Conservation (phyloP, 1,284 basidiomycete genomes). For the Cystobasidium slooffiae region DNA sequence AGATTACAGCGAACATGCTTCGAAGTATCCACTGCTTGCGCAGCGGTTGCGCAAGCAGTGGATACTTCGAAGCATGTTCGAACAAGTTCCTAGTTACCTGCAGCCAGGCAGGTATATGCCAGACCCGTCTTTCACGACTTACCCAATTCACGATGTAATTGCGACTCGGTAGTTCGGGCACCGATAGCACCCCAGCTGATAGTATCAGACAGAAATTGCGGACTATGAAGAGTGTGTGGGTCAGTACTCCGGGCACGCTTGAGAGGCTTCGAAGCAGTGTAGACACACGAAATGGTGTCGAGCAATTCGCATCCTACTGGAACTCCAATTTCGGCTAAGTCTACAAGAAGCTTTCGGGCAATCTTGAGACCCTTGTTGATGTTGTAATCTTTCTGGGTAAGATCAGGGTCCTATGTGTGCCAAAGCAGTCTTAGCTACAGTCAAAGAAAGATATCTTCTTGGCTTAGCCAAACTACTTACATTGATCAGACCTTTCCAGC, state of each 20-base stretch:
- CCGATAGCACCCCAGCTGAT: conserved; percentile 98
- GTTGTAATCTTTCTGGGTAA: conserved; percentile 70
- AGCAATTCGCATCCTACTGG: conserved; percentile 94
- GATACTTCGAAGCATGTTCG: too few species aligned
- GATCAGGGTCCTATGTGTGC: conserved; percentile 18
- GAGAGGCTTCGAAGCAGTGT: not conserved
- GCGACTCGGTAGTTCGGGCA: conserved; percentile 79
- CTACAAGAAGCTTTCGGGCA: conserved; percentile 84
- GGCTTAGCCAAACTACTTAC: conserved; percentile 2
- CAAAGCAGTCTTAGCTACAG: not conserved
- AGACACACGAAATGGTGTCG: conserved; percentile 60
- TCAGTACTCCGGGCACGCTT: too few species aligned
- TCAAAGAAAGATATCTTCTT: not conserved
- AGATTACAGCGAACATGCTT: too few species aligned
- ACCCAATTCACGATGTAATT: conserved; percentile 56
- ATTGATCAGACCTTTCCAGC: conserved; percentile 47
- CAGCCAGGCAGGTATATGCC: not conserved
- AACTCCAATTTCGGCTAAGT: conserved; percentile 83
- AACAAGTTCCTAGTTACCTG: too few species aligned
- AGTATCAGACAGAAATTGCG: conserved; percentile 66
- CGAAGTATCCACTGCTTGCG: too few species aligned
- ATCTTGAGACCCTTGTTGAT: conserved; percentile 87
- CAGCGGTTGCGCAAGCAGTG: too few species aligned
- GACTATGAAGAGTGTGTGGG: conserved; percentile 46
- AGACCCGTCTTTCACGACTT: not conserved